Percentiles rank a stretch among this genome's conserved stretches.
Conservation (phyloP, 1,284 basidiomycete species). For the Cryptococcus sp. region DNA sequence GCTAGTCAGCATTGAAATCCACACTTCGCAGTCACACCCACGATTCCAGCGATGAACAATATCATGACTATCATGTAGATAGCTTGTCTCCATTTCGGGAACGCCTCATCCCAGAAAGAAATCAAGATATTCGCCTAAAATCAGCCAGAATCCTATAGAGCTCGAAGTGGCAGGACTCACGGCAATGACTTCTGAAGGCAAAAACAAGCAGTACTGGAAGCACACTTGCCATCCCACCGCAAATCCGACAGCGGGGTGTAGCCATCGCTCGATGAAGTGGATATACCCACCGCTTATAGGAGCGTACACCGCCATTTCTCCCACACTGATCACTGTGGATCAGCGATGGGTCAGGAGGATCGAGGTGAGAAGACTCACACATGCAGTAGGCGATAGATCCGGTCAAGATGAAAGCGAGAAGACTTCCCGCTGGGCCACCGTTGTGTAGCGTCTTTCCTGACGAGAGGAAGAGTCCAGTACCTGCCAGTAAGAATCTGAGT, state of each 20-base stretch:
- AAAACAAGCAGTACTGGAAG: constrained; percentile 54
- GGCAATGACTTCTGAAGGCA: constrained; percentile 70
- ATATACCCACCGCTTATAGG: constrained; percentile 41
- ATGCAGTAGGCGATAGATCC: constrained; percentile 23
- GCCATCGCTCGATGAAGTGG: constrained; percentile 25
- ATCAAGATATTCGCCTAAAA: constrained; percentile 57
- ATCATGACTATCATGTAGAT: not conserved
- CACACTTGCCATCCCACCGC: constrained; percentile 34
- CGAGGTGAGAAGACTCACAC: constrained; percentile 55
- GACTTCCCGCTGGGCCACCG: constrained; percentile 48
- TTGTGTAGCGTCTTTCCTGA: constrained; percentile 55
- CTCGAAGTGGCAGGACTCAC: constrained; percentile 22
- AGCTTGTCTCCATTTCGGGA: not conserved
- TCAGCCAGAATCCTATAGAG: too few species aligned
- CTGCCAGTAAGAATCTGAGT: constrained; percentile 2
- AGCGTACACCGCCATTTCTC: constrained; percentile 42
- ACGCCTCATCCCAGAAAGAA: constrained; percentile 62
- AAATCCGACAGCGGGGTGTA: constrained; percentile 36
- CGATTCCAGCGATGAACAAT: not conserved
- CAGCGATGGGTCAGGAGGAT: constrained; percentile 54
- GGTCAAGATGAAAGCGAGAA: constrained; percentile 20
- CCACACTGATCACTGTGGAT: constrained; percentile 35
- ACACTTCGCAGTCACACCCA: not conserved
- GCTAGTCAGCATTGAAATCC: not conserved
- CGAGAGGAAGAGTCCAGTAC: constrained; percentile 67